Percentiles rank a stretch among this genome's conserved stretches.
phyloP scores from a whole-genome alignment of 1,284 basidiomycete species.

The Puccinia coronata region DNA sequence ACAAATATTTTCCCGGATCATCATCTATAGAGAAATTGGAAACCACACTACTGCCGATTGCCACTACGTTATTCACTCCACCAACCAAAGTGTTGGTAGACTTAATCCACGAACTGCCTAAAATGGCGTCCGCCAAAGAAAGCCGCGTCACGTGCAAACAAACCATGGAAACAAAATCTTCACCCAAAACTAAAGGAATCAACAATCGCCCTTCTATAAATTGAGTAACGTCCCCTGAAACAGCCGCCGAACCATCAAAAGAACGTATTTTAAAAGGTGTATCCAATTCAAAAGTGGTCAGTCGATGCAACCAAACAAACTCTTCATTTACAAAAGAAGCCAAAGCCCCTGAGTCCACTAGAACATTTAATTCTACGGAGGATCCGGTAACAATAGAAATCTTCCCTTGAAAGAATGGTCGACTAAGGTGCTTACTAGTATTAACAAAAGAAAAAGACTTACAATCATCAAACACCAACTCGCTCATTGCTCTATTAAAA shows the following conservation, averaged over 20 bases:
- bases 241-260: background rate
- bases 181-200: background rate
- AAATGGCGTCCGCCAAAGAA: background rate
- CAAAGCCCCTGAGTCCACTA: background rate
- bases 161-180: background rate
- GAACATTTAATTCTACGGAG: background rate
- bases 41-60: background rate
- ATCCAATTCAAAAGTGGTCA: background rate
- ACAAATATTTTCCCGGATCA: background rate
- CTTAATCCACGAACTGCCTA: slow-evolving; percentile 12
- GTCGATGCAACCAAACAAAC: background rate
- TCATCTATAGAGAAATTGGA: background rate
- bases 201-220: background rate
- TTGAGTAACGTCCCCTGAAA: background rate
- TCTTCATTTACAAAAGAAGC: background rate
- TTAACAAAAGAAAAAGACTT: background rate
- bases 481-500: background rate
- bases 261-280: background rate
- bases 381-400: background rate
- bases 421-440: background rate
- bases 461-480: background rate
- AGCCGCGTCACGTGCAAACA: background rate
- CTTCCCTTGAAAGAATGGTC: background rate
- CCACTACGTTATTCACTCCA: background rate
- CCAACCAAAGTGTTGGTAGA: background rate